A percentile compares a stretch with the other conserved stretches of the same genome.
Evolutionary conservation across 768 basidiomycete species (phyloP).

Genomic region (Daedaleopsis nitida): DNA sequence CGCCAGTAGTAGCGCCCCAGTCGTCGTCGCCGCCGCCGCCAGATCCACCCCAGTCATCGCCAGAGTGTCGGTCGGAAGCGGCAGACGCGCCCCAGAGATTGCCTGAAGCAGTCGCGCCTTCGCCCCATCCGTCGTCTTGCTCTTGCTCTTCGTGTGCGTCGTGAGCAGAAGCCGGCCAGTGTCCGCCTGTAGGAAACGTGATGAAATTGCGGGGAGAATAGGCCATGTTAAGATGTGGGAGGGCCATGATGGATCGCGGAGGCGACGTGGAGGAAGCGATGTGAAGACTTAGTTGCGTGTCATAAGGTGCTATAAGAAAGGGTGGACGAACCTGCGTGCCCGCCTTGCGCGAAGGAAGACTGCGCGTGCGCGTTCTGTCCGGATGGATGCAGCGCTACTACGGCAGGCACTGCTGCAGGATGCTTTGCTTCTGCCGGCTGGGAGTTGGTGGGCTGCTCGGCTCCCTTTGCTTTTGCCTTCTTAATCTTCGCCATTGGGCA

Average conservation of each 20-base stretch:
- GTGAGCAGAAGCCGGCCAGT: slow-evolving; percentile 5
- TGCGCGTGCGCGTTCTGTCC: slow-evolving; percentile 10
- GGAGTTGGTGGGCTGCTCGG: slow-evolving; percentile 9
- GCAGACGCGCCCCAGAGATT: slow-evolving; percentile 5
- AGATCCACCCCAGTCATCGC: background rate
- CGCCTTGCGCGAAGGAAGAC: slow-evolving; percentile 8
- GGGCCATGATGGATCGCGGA: slow-evolving; percentile 1
- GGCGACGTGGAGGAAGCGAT: background rate
- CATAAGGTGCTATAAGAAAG: background rate
- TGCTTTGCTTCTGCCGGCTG: background rate
- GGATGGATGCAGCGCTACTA: slow-evolving; percentile 8
- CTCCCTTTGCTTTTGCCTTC: slow-evolving; percentile 15
- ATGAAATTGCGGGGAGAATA: slow-evolving; percentile 10
- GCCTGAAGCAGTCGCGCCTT: background rate
- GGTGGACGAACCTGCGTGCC: slow-evolving; percentile 10
- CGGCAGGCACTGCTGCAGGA: slow-evolving; percentile 8
- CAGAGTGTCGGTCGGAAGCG: background rate
- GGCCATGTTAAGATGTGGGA: slow-evolving; percentile 6
- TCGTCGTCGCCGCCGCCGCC: background rate
- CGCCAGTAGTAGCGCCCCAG: slow-evolving; percentile 7
- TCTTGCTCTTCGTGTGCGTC: background rate
- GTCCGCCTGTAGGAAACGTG: slow-evolving; percentile 13
- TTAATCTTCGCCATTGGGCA: slow-evolving; percentile 19
- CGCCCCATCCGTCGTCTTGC: background rate
- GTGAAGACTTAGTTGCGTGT: slow-evolving; percentile 1